These are phyloP conservation scores for Marsdenia floribunda DNA, from an alignment of 257 asterid species.

Conservation along the genomic window DNA sequence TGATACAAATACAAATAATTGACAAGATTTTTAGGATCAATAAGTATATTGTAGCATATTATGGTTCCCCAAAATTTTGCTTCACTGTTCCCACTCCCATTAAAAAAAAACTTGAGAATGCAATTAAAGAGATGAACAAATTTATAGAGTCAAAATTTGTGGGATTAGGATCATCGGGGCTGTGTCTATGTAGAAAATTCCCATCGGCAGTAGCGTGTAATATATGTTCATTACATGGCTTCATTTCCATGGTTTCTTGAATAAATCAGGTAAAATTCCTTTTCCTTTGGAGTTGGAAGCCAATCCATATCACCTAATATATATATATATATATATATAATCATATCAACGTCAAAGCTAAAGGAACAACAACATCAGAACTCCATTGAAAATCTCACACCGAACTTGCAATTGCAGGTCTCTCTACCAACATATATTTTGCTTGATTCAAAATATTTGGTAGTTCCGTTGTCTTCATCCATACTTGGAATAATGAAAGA, in stretches of 20 bases:
- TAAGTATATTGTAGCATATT: too few species aligned
- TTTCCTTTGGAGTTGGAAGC: background rate
- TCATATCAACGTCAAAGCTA: background rate
- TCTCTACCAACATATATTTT: constrained; percentile 48
- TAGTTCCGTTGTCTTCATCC: constrained; percentile 45
- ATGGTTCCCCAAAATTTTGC: too few species aligned
- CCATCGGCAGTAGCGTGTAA: too few species aligned
- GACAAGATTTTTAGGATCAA: too few species aligned
- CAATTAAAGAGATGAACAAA: too few species aligned
- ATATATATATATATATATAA: background rate
- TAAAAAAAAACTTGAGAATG: too few species aligned
- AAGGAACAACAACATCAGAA: constrained; percentile 15
- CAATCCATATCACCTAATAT: background rate
- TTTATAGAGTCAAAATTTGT: too few species aligned
- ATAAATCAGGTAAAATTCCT: background rate
- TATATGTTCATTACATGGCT: too few species aligned
- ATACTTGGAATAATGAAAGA: constrained; percentile 6
- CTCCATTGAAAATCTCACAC: constrained; percentile 23
- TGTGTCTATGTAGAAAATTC: too few species aligned
- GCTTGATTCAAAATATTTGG: constrained; percentile 55
- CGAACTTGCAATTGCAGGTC: constrained; percentile 36
- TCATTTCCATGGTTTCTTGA: background rate
- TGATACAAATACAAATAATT: too few species aligned
- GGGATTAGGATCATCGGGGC: too few species aligned
- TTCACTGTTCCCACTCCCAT: too few species aligned